A percentile compares a stretch with the other conserved stretches of the same genome.
These are phyloP conservation scores for Venturia pyrina DNA, from an alignment of 2,329 filamentous ascomycete genomes.

Conservation along the genomic window DNA sequence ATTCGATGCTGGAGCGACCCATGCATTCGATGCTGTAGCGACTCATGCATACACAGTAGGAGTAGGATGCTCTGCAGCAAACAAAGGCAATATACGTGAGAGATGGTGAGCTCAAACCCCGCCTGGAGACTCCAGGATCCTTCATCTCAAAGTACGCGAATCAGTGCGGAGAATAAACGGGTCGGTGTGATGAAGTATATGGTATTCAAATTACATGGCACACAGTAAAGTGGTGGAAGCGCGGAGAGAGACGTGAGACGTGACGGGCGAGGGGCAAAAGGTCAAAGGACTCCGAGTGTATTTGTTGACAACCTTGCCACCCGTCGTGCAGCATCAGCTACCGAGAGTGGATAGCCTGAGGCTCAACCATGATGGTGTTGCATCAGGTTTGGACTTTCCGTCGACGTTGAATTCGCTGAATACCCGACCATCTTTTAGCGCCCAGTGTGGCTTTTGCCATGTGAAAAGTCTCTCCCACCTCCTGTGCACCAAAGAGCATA, in stretches of 20 bases:
- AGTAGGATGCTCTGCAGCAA: too few species aligned
- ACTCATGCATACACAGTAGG: too few species aligned
- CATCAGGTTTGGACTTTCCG: neutral
- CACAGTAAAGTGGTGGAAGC: neutral
- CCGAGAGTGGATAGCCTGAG: neutral
- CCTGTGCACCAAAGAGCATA: too few species aligned
- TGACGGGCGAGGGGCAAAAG: neutral
- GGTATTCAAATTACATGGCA: too few species aligned
- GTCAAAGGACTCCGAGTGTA: neutral
- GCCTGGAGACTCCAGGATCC: neutral
- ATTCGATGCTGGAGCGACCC: neutral
- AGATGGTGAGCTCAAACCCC: neutral
- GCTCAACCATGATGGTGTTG: neutral
- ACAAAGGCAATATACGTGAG: too few species aligned
- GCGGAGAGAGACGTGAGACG: neutral
- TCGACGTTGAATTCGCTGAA: too few species aligned
- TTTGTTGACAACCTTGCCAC: conserved; percentile 4
- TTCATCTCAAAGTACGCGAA: neutral
- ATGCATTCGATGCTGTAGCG: neutral
- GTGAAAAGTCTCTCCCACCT: neutral
- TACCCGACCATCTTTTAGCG: neutral
- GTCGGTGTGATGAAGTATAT: neutral
- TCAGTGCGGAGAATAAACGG: neutral
- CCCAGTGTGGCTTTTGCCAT: neutral
- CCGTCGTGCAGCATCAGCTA: neutral